Evolutionary conservation across 2,329 filamentous ascomycete species (phyloP).

Genomic region (Cordyceps cateniannulata): DNA sequence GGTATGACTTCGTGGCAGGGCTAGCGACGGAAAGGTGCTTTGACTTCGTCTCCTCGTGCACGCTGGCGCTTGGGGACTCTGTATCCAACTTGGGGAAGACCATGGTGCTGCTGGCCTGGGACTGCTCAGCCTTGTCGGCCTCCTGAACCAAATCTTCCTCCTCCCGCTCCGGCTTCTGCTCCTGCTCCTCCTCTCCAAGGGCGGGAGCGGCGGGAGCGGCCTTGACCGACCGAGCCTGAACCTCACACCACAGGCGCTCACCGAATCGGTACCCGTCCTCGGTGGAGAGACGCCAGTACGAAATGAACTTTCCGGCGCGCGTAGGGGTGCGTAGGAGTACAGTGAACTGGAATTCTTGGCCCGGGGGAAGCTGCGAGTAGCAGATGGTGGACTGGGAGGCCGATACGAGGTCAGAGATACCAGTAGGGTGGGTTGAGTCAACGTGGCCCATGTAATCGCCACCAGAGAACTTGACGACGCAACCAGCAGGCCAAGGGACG

Average conservation of each 20-base stretch:
- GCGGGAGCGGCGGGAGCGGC: constrained; percentile 21
- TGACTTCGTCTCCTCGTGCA: constrained; percentile 55
- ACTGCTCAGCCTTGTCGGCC: constrained; percentile 17
- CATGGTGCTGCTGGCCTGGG: constrained; percentile 58
- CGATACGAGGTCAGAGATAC: constrained; percentile 65
- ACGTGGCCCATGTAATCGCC: constrained; percentile 96
- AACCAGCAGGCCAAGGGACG: constrained; percentile 77
- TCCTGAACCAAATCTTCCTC: constrained; percentile 26
- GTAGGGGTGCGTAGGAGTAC: constrained; percentile 76
- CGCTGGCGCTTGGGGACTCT: constrained; percentile 77
- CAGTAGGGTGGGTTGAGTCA: constrained; percentile 72
- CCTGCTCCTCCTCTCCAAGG: constrained; percentile 19
- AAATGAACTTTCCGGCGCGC: constrained; percentile 74
- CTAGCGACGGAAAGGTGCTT: constrained; percentile 31
- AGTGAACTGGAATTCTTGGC: constrained; percentile 72
- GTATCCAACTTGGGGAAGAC: constrained; percentile 96
- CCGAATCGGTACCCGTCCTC: constrained; percentile 78
- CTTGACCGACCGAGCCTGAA: constrained; percentile 55
- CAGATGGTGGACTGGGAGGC: constrained; percentile 80
- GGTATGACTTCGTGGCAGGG: constrained; percentile 34
- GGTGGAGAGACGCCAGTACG: constrained; percentile 92
- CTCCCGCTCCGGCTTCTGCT: constrained; percentile 25
- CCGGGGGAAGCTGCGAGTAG: constrained; percentile 60
- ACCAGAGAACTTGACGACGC: constrained; percentile 83
- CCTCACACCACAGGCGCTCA: constrained; percentile 91